A percentile compares a stretch with the other conserved stretches of the same genome.
Evolutionary conservation across 1,284 basidiomycete genomes (phyloP).

Genomic region (Sporisorium sorghi): DNA sequence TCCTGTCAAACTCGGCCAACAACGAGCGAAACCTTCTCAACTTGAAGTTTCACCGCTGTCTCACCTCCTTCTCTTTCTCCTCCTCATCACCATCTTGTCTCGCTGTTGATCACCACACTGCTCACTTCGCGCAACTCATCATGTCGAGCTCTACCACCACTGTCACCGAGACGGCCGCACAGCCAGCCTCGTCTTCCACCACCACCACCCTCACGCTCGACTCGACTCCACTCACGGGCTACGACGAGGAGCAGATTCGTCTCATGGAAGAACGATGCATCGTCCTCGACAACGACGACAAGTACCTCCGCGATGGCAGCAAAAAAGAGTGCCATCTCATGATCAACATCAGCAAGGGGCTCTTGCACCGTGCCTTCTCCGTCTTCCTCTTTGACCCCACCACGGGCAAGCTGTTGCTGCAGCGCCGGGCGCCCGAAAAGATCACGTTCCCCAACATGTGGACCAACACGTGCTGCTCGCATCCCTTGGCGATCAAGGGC

Average conservation of each 20-base stretch:
- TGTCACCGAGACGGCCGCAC: conserved; percentile 25
- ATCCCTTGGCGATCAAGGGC: conserved; percentile 80
- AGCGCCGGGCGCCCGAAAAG: conserved; percentile 94
- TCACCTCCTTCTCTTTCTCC: not conserved
- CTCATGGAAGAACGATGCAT: conserved; percentile 99
- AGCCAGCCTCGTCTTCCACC: conserved; percentile 16
- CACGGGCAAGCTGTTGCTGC: conserved; percentile 93
- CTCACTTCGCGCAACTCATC: not conserved
- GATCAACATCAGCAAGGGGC: conserved; percentile 93
- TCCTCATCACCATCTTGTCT: conserved; percentile 5
- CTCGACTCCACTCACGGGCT: conserved; percentile 56
- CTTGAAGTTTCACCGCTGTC: not conserved
- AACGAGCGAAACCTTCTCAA: conserved; percentile 4
- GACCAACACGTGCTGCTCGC: conserved; percentile 99
- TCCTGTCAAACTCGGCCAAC: not conserved
- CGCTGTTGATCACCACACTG: not conserved
- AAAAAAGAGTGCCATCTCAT: conserved; percentile 99
- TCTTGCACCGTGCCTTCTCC: conserved; percentile 97
- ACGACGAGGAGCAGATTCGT: conserved; percentile 73
- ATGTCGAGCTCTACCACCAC: conserved; percentile 38
- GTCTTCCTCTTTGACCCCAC: conserved; percentile 95
- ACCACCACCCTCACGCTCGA: conserved; percentile 40
- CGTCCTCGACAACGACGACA: conserved; percentile 88
- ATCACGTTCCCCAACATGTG: conserved; percentile 99
- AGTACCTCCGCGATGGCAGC: conserved; percentile 73